A percentile compares a stretch with the other conserved stretches of the same genome.
Conservation (phyloP, 2,329 filamentous ascomycete genomes). For the Colletotrichum abscissum region DNA sequence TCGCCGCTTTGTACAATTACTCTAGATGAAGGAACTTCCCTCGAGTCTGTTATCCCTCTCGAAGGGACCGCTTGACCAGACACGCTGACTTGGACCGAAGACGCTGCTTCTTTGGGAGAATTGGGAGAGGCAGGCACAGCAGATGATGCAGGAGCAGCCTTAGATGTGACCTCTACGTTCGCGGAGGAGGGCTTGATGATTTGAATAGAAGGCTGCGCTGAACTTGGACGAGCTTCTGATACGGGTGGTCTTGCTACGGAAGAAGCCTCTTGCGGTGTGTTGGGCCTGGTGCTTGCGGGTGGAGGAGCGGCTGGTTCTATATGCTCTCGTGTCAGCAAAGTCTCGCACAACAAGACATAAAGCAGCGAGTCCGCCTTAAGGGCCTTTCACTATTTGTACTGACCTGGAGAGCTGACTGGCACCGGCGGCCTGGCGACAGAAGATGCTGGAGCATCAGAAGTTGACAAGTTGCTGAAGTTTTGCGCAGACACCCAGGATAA, state of each 20-base stretch:
- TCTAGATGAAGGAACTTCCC: background rate
- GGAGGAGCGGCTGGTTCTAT: background rate
- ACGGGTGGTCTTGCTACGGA: background rate
- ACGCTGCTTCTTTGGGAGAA: background rate
- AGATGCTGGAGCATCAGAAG: background rate
- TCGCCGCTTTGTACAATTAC: background rate
- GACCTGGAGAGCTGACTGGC: background rate
- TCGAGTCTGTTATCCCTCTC: background rate
- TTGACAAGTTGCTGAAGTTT: background rate
- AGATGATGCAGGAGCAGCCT: background rate
- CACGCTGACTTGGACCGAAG: background rate
- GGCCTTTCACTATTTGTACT: background rate
- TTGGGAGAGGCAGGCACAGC: background rate
- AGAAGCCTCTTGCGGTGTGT: background rate
- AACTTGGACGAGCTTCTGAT: background rate
- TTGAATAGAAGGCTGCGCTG: background rate
- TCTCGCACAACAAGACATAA: background rate
- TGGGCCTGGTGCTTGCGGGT: background rate
- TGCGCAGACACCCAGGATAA: slow-evolving; percentile 1
- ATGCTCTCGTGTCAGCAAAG: background rate
- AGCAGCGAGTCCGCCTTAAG: background rate
- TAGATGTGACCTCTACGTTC: background rate
- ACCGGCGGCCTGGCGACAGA: background rate
- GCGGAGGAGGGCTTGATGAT: background rate
- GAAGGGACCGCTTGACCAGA: background rate